Percentiles rank a stretch among this genome's conserved stretches.
phyloP scores from a whole-genome alignment of 768 basidiomycete genomes.

The Kwoniella bestiolae region DNA sequence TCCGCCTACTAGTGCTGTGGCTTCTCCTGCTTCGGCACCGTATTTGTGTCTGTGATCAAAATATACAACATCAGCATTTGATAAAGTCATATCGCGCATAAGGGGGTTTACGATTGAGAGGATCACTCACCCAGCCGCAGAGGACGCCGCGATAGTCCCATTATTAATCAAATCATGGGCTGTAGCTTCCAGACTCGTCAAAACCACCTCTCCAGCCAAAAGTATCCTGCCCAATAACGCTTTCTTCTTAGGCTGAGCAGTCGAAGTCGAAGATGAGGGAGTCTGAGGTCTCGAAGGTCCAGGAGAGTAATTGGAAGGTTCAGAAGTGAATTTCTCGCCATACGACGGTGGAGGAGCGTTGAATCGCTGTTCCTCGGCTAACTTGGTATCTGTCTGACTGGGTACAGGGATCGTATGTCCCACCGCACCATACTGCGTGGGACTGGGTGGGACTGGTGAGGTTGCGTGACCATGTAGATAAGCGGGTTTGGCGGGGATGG shows the following conservation, averaged over 20 bases:
- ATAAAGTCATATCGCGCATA: not conserved
- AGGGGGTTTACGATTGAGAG: not conserved
- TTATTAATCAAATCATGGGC: slow-evolving; percentile 49
- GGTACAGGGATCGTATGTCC: slow-evolving; percentile 17
- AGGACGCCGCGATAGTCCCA: slow-evolving; percentile 50
- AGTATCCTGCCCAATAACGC: slow-evolving; percentile 37
- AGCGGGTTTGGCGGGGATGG: slow-evolving; percentile 10
- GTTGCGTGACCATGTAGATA: slow-evolving; percentile 1
- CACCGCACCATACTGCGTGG: not conserved
- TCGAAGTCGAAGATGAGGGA: not conserved
- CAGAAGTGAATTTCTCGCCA: slow-evolving; percentile 2
- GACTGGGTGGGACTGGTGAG: slow-evolving; percentile 1
- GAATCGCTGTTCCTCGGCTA: slow-evolving; percentile 17
- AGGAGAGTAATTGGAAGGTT: slow-evolving; percentile 6
- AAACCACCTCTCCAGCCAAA: slow-evolving; percentile 55
- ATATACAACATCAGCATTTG: not conserved
- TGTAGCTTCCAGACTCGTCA: slow-evolving; percentile 54
- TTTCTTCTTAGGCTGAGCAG: slow-evolving; percentile 25
- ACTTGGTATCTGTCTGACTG: slow-evolving; percentile 16
- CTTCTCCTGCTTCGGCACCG: slow-evolving; percentile 68
- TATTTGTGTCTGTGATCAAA: slow-evolving; percentile 59
- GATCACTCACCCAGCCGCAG: slow-evolving; percentile 50
- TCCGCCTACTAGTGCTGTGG: slow-evolving; percentile 66
- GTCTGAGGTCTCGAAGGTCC: slow-evolving; percentile 6
- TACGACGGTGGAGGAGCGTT: slow-evolving; percentile 17